These are phyloP conservation scores for Claviceps citrina DNA, from an alignment of 2,329 filamentous ascomycete genomes.

Conservation along the genomic window DNA sequence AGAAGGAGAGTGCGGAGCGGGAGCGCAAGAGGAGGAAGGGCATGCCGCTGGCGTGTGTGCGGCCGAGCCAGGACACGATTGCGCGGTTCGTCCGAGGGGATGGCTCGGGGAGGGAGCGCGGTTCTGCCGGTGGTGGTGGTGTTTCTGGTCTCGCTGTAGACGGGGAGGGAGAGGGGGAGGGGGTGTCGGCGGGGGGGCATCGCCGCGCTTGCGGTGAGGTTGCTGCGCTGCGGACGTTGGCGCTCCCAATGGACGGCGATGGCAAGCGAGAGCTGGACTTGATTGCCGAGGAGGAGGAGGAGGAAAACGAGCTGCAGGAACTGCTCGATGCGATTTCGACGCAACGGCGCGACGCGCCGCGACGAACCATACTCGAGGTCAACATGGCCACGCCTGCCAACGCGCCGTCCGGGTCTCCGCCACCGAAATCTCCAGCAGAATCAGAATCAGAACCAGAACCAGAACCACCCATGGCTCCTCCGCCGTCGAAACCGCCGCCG, in stretches of 20 bases:
- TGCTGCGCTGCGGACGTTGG: too few species aligned
- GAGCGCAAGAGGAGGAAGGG: constrained; percentile 37
- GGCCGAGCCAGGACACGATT: constrained; percentile 43
- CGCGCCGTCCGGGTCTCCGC: background rate
- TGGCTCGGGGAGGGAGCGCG: constrained; percentile 17
- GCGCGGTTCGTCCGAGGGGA: constrained; percentile 32
- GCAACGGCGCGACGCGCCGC: constrained; percentile 5
- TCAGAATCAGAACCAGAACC: too few species aligned
- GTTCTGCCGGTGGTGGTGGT: background rate
- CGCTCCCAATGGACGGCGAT: background rate
- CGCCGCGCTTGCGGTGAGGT: background rate
- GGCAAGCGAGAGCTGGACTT: constrained; percentile 8
- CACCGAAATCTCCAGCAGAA: background rate
- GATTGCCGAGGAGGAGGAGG: constrained; percentile 2
- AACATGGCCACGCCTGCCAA: background rate
- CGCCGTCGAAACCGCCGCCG: background rate
- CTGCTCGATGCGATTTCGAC: constrained; percentile 7
- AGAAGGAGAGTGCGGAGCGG: constrained; percentile 33
- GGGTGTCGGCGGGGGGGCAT: background rate
- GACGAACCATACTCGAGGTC: too few species aligned
- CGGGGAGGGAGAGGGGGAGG: too few species aligned
- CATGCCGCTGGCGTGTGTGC: constrained; percentile 36
- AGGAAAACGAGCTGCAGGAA: constrained; percentile 10
- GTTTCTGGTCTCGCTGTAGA: too few species aligned
- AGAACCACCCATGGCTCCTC: background rate